Evolutionary conservation across 768 basidiomycete genomes (phyloP).

Genomic region (Suillus discolor): DNA sequence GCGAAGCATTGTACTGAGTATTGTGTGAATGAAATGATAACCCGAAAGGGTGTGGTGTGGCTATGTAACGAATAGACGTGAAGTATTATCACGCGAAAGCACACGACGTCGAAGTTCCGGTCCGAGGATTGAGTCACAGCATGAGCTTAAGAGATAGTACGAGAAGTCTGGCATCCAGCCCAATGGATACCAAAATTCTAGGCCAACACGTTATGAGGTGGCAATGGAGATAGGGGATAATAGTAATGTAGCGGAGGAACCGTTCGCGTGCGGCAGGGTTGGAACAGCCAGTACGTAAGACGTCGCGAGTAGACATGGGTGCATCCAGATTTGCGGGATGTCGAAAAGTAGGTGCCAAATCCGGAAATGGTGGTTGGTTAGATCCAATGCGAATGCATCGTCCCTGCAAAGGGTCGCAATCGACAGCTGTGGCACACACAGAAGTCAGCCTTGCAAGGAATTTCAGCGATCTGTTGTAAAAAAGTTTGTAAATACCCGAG

Average conservation of each 20-base stretch:
- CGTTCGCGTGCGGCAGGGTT: conserved; percentile 7
- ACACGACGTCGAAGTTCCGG: neutral
- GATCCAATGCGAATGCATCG: conserved; percentile 30
- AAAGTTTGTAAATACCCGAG: neutral
- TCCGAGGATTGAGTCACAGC: neutral
- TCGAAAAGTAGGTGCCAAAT: conserved; percentile 39
- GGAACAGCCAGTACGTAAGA: conserved; percentile 27
- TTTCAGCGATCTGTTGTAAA: conserved; percentile 25
- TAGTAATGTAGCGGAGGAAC: conserved; percentile 14
- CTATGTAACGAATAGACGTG: neutral
- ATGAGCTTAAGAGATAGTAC: neutral
- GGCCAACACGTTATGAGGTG: neutral
- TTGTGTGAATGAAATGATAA: neutral
- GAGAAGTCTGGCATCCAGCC: neutral
- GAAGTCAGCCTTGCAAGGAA: conserved; percentile 24
- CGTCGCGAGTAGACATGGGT: conserved; percentile 27
- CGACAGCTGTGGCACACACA: conserved; percentile 13
- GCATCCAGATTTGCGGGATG: conserved; percentile 35
- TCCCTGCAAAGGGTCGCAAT: conserved; percentile 19
- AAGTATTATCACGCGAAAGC: neutral
- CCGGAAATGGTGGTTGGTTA: conserved; percentile 30
- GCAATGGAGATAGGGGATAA: conserved; percentile 10
- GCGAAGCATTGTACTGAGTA: neutral
- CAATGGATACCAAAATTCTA: neutral
- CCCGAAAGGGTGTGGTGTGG: neutral